Evolutionary conservation across 116 monocot species (phyloP).

Genomic region (Posidonia oceanica): DNA sequence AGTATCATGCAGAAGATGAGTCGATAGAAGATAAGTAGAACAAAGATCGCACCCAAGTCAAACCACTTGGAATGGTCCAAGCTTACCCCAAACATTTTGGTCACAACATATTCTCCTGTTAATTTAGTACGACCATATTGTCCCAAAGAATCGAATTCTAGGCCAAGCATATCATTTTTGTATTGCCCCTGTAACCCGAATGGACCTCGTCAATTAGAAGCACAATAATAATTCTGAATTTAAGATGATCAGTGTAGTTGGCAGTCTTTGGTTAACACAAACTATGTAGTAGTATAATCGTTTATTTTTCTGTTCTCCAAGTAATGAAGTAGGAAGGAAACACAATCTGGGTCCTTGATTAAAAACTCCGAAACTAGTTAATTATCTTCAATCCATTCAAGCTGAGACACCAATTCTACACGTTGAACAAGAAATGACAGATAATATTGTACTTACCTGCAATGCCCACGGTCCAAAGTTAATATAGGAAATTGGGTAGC

Average conservation of each 20-base stretch:
- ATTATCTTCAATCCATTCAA: neutral
- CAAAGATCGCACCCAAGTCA: constrained; percentile 33
- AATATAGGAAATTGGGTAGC: constrained; percentile 75
- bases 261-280: neutral
- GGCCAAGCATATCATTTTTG: constrained; percentile 78
- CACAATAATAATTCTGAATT: too few relatives aligned
- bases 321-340: too few relatives aligned
- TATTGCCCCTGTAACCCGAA: constrained; percentile 67
- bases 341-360: too few relatives aligned
- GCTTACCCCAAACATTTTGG: constrained; percentile 33
- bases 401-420: too few relatives aligned
- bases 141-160: constrained; percentile 47
- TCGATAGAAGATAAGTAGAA: constrained; percentile 38
- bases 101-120: constrained; percentile 44
- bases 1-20: constrained; percentile 49
- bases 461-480: constrained; percentile 77
- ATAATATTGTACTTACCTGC: constrained; percentile 33
- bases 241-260: neutral
- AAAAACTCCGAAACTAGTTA: neutral
- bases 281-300: too few relatives aligned
- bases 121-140: constrained; percentile 39
- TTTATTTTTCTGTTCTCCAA: too few relatives aligned
- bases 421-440: too few relatives aligned
- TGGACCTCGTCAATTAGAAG: too few relatives aligned
- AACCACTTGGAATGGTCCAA: constrained; percentile 71